Base-by-base conservation (phyloP, 2,329 filamentous ascomycete genomes). In the Phyllosticta citriasiana region DNA sequence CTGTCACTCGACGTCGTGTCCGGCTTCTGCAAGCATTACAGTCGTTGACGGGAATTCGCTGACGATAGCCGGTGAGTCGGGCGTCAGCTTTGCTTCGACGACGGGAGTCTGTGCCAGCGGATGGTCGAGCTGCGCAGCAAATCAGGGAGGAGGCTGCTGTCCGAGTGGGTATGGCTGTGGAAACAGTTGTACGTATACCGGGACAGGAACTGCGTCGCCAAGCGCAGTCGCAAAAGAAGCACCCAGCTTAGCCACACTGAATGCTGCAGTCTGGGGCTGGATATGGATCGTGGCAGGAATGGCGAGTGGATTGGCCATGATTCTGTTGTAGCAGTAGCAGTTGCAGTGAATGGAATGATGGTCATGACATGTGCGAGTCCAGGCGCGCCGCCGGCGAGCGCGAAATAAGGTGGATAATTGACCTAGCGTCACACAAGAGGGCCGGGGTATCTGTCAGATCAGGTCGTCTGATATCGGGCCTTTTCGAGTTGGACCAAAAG, bases 1-100 rank as follows among this genome's bases (percentile, higher is more conserved):
- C 75, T 97, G 93, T 75, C 84, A 88, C 63, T 88, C 86, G 0
- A 89, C 88, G 0, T 89, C 87, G 6, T 97, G 93, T 68, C 88
- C 89, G 0, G 76, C 79, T 0, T 72, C 69, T 0, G 68, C 79
- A 8, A 81, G 77, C 1, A 88, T 85, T 0, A 88, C 86, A 0
- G 83, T 91, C 2, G 75, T 92, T 2, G 75, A 73, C 19, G 82
- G 80, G 0, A 80, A 85, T 64, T 88, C 87, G 6, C 79, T 83
- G 2, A 95, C 91, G 0, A 77, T 96, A 27, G 85, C 87, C 0
- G 84, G 89, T 16, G 86, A 80, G 0, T 77, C 76, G 8, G 76
- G 85, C 1, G 78, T 77, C 0, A 76, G 72, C 1, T 77, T 68
- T 27, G 72, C 71, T 9, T 65, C 68, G 5, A 79, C 78, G 8